phyloP scores from a whole-genome alignment of 192 early-diverging fungal species.

The Mortierella hygrophila region DNA sequence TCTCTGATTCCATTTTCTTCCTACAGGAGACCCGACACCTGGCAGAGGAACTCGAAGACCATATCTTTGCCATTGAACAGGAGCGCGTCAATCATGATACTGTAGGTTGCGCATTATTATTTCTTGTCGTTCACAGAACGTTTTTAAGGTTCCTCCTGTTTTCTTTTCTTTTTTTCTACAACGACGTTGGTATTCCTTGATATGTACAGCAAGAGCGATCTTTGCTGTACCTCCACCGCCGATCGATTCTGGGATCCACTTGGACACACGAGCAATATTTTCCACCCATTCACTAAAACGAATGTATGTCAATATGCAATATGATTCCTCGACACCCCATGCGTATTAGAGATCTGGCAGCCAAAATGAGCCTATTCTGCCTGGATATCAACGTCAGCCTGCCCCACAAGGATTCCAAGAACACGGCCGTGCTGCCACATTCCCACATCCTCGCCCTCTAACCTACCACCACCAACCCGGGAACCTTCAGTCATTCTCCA shows the following conservation, averaged over 20 bases:
- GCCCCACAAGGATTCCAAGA: slow-evolving; percentile 11
- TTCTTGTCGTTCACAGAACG: not conserved
- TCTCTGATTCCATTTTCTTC: slow-evolving; percentile 11
- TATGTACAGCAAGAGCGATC: not conserved
- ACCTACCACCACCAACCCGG: not conserved
- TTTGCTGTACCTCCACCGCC: not conserved
- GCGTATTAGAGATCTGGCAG: slow-evolving; percentile 20
- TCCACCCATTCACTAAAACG: not conserved
- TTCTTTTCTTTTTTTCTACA: not conserved
- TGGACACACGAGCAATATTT: not conserved
- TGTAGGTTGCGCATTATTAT: slow-evolving; percentile 1
- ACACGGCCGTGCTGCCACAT: slow-evolving; percentile 7
- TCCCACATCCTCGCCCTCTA: not conserved
- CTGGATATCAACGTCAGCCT: slow-evolving; percentile 14
- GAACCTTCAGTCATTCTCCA: not conserved
- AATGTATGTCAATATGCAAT: not conserved
- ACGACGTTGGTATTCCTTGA: not conserved
- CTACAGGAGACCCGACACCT: slow-evolving; percentile 21
- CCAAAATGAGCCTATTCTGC: not conserved
- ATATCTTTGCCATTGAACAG: not conserved
- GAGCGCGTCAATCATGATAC: not conserved
- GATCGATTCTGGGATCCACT: not conserved
- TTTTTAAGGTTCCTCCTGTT: not conserved
- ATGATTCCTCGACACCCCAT: slow-evolving; percentile 2
- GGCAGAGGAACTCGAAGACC: slow-evolving; percentile 19